Evolutionary conservation across 345 rosid species (phyloP), one percentile per base, ranked within the genome.

Genomic region (Populus tremula): DNA sequence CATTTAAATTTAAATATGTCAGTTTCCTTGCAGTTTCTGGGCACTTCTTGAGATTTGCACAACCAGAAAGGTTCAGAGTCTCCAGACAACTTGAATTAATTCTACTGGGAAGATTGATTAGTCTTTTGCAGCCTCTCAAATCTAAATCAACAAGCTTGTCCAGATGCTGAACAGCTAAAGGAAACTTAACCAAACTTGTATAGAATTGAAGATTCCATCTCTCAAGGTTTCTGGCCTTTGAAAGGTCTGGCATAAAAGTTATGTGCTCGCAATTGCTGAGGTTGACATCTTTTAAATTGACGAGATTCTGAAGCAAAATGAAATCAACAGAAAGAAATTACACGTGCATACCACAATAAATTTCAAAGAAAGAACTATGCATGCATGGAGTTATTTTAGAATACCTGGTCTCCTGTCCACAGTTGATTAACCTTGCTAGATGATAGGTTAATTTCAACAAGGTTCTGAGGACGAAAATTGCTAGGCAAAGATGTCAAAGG

Each of bases 401-500:
- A 36, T 63, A 71, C 80, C 80, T 70, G 43, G 53, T 6, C 54
- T 43, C 65, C 71, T 33, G 9, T 31, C 80, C 75, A 64, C 10
- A 78, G 70, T 13, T 43, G 64, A 11, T 78, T 23, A 47, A 78
- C 35, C 18, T 47, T 78, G 71, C 76, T 71, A 5, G 18, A 8
- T 20, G 70, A 56, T 3, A 77, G 76, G 35, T 69, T 31, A 13
- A 77, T 71, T 31, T 23, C 53, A 47, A 77, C 63, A 27, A 77
- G 80, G 5, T 70, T 43, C 18, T 61, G 8, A 14, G 76, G 33
- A 61, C 33, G 2, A 71, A 77, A 77, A 47, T 45, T n/a, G 6
- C 16, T 17, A 14, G 80, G 76, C 80, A 70, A 43, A 38, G 69
- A 70, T n/a, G 33, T 71, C 18, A 71, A 31, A 5, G 63, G 80